phyloP scores from a whole-genome alignment of 2,329 filamentous ascomycete genomes.

The Elsinoe batatas region DNA sequence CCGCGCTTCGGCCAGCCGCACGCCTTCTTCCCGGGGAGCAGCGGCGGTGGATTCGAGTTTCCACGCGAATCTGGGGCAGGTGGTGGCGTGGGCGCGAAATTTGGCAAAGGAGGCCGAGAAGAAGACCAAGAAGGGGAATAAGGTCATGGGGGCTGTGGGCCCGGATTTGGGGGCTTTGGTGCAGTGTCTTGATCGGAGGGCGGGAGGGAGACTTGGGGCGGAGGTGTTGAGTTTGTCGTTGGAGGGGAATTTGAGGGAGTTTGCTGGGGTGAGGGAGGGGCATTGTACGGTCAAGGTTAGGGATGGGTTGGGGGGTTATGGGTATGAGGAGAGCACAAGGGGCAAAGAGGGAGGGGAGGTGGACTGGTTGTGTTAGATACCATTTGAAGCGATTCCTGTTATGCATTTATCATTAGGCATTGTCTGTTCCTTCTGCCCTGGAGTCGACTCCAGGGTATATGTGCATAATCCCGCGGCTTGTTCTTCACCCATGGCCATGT shows the following conservation, averaged over 20 bases:
- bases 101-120: constrained; percentile 26
- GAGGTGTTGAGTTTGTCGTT: constrained; percentile 22
- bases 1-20: constrained; percentile 19
- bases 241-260: constrained; percentile 32
- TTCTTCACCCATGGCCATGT: neutral
- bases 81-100: constrained; percentile 22
- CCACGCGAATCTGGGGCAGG: constrained; percentile 52
- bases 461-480: neutral
- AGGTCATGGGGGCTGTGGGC: constrained; percentile 39
- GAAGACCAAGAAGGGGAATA: constrained; percentile 3
- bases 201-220: neutral
- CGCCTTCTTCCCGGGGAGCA: constrained; percentile 20
- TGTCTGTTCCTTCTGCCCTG: too few relatives aligned
- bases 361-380: neutral
- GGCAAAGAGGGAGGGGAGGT: neutral
- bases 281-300: constrained; percentile 23
- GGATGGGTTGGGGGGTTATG: constrained; percentile 18
- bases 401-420: too few relatives aligned
- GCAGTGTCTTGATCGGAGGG: constrained; percentile 32
- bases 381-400: neutral
- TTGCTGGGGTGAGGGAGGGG: constrained; percentile 27
- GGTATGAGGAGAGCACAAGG: neutral
- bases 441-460: too few relatives aligned
- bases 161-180: constrained; percentile 22
- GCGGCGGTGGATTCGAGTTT: constrained; percentile 56